Base-by-base conservation (phyloP, 192 early-diverging fungal genomes). In the Dissophora globulifera region DNA sequence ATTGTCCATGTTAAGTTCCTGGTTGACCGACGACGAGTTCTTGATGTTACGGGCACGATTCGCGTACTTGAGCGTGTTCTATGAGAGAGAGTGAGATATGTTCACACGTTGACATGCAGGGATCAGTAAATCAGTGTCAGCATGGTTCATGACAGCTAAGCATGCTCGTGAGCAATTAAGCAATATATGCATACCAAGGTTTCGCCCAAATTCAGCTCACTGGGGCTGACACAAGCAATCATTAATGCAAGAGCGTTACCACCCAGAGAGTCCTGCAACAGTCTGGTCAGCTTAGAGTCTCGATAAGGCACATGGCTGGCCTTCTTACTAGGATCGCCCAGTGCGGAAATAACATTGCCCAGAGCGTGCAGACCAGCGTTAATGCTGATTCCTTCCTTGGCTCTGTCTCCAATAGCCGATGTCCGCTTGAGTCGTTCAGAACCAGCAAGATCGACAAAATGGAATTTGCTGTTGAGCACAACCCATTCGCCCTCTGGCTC, bases 371-470 rank as follows among this genome's bases (percentile, higher is more conserved):
- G 83, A 5, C 97, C 98, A 32, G 94, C 91, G 78, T 98, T 99
- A 79, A 98, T 99, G 25, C 92, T 92, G 52, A 98, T 98, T 58
- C 97, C 97, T 70, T 99, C 97, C 69, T 93, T 93, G 60, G 92
- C 91, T 48, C 96, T 85, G 48, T 97, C 96, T 27, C 97, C 96
- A 50, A 90, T 91, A 1, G 96, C 95, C 23, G 93, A 87, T 12
- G 97, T 99, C 33, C 93, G 88, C 83, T 98, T 98, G 16, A 99
- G 82, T 32, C 93, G 79, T 82, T 99, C 98, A 47, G 93, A 95
- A 29, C 98, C 98, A 20, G 98, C 98, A 79, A 99, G 81, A 83
- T 99, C 98, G 15, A 99, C 98, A 86, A 99, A 99, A 75, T 97
- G 94, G 57, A 99, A 95, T 80, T 98, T 99, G 30, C 93, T 95